Conservation (phyloP, 768 basidiomycete genomes). For the Steccherinum ochraceum region DNA sequence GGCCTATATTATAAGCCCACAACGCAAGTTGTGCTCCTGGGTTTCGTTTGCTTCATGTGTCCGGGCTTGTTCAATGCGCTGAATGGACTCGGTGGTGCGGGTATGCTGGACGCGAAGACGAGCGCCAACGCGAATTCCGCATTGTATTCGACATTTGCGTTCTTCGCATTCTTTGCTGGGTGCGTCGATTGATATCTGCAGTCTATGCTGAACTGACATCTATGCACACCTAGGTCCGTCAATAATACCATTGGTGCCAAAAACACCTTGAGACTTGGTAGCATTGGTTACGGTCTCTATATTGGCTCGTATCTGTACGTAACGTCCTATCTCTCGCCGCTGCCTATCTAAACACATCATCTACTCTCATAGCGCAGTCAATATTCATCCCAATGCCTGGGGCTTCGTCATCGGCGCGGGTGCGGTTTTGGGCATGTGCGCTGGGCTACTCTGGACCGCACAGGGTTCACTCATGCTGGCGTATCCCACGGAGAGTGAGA, state of each 20-base stretch:
- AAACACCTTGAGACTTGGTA: constrained; percentile 68
- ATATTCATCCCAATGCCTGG: constrained; percentile 57
- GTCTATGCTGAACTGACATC: background rate
- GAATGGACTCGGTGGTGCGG: constrained; percentile 75
- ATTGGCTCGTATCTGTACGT: constrained; percentile 67
- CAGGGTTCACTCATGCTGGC: constrained; percentile 83
- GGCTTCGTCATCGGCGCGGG: constrained; percentile 68
- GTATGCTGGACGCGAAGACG: constrained; percentile 59
- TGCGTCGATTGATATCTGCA: constrained; percentile 22
- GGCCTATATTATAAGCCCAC: constrained; percentile 54
- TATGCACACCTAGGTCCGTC: constrained; percentile 54
- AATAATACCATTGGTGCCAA: constrained; percentile 79
- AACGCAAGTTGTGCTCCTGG: constrained; percentile 57
- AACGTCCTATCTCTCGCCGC: background rate
- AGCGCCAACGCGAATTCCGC: constrained; percentile 67
- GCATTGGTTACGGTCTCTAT: constrained; percentile 69
- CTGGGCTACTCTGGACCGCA: constrained; percentile 71
- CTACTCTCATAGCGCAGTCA: constrained; percentile 43
- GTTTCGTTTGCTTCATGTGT: constrained; percentile 57
- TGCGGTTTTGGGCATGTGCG: constrained; percentile 68
- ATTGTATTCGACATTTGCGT: constrained; percentile 59
- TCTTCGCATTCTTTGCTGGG: constrained; percentile 67
- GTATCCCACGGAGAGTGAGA: constrained; percentile 75
- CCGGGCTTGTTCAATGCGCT: constrained; percentile 75
- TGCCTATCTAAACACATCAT: background rate